phyloP scores from a whole-genome alignment of 169 alveolate species.

The Cryptosporidium canis region DNA sequence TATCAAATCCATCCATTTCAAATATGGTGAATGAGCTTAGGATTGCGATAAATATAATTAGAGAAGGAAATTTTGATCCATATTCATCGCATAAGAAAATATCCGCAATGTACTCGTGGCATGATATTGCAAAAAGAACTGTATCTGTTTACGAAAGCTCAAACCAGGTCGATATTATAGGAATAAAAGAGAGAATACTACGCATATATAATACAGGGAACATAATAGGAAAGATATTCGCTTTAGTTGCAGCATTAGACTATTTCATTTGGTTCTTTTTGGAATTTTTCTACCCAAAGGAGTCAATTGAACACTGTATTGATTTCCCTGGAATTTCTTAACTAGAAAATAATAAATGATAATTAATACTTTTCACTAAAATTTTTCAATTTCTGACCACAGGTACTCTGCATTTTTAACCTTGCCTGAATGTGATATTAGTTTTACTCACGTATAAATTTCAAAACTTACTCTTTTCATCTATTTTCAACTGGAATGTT shows the following conservation, averaged over 20 bases:
- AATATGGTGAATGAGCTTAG: slow-evolving; percentile 79
- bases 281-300: slow-evolving; percentile 56
- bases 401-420: slow-evolving; percentile 49
- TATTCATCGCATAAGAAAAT: slow-evolving; percentile 80
- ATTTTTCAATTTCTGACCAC: slow-evolving; percentile 63
- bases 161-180: slow-evolving; percentile 7
- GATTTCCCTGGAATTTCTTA: slow-evolving; percentile 42
- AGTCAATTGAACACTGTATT: slow-evolving; percentile 27
- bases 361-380: background rate
- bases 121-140: slow-evolving; percentile 84
- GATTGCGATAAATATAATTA: slow-evolving; percentile 82
- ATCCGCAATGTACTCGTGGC: slow-evolving; percentile 84
- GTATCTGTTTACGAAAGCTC: slow-evolving; percentile 81
- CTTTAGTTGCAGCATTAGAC: slow-evolving; percentile 33
- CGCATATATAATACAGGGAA: slow-evolving; percentile 73
- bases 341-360: background rate
- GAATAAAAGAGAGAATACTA: slow-evolving; percentile 69
- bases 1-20: slow-evolving; percentile 86
- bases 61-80: slow-evolving; percentile 79
- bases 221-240: slow-evolving; percentile 73
- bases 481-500: slow-evolving; percentile 36
- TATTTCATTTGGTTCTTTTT: slow-evolving; percentile 62
- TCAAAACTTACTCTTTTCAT: slow-evolving; percentile 40
- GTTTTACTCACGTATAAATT: background rate
- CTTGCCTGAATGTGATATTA: background rate